Percentiles rank a stretch among this genome's conserved stretches.
Conservation (phyloP, 805 yeast species). For the Schwanniomyces occidentalis region DNA sequence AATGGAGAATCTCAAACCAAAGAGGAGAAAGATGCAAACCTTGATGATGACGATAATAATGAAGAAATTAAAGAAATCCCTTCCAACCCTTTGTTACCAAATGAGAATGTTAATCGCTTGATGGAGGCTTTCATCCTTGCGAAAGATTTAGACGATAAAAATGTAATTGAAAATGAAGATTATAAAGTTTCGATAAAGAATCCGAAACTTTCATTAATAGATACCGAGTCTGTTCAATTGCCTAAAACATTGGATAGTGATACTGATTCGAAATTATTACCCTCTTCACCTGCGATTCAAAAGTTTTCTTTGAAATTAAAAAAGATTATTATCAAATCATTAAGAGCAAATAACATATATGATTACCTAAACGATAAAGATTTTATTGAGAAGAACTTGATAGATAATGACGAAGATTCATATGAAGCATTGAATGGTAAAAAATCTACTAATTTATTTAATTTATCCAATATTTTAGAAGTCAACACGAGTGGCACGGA, state of each 20-base stretch:
- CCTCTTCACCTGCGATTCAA: constrained; percentile 32
- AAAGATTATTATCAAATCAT: constrained; percentile 23
- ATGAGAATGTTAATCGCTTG: constrained; percentile 13
- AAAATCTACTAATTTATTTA: constrained; percentile 31
- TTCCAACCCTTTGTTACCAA: constrained; percentile 6
- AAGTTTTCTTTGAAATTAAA: constrained; percentile 26
- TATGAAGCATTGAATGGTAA: constrained; percentile 4
- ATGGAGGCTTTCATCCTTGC: constrained; percentile 35
- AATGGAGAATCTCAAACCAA: constrained; percentile 4
- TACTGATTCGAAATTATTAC: constrained; percentile 18
- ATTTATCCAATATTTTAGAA: constrained; percentile 25
- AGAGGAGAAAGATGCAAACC: constrained; percentile 4
- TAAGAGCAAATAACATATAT: constrained; percentile 17
- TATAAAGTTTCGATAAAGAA: constrained; percentile 10
- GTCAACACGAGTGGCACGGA: constrained; percentile 13
- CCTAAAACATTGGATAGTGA: constrained; percentile 1
- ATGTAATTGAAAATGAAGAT: background rate
- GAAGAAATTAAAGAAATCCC: constrained; percentile 8
- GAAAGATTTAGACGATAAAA: constrained; percentile 23
- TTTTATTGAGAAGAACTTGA: constrained; percentile 22
- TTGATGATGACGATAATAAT: constrained; percentile 3
- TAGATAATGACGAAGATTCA: constrained; percentile 5
- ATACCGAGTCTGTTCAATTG: constrained; percentile 9
- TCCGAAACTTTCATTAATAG: constrained; percentile 12
- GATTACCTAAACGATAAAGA: constrained; percentile 23